phyloP scores from a whole-genome alignment of 2,329 filamentous ascomycete genomes.

The Arthroderma sp. region DNA sequence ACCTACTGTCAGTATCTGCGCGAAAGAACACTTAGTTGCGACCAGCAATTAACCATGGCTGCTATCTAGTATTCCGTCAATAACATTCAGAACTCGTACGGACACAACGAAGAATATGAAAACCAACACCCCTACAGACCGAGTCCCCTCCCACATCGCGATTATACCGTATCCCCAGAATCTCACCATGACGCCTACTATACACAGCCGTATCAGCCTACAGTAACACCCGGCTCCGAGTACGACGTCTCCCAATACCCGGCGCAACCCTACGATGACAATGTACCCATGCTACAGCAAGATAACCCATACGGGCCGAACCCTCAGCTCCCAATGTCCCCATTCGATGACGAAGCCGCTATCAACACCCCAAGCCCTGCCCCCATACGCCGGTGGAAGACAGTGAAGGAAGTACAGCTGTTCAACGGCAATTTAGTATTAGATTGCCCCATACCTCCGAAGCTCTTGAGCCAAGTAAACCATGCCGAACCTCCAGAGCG shows the following conservation, averaged over 20 bases:
- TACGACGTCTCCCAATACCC: slow-evolving; percentile 38
- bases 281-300: slow-evolving; percentile 59
- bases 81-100: slow-evolving; percentile 50
- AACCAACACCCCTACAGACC: slow-evolving; percentile 32
- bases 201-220: slow-evolving; percentile 66
- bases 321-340: slow-evolving; percentile 30
- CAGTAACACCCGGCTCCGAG: slow-evolving; percentile 41
- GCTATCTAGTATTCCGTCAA: slow-evolving; percentile 52
- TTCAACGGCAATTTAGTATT: slow-evolving; percentile 95
- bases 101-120: slow-evolving; percentile 49
- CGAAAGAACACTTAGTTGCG: not conserved
- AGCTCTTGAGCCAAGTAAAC: slow-evolving; percentile 71
- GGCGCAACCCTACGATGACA: slow-evolving; percentile 49
- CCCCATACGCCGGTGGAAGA: slow-evolving; percentile 83
- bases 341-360: slow-evolving; percentile 28
- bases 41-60: not conserved
- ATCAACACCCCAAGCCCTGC: slow-evolving; percentile 38
- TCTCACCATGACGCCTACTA: slow-evolving; percentile 81
- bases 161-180: slow-evolving; percentile 68
- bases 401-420: slow-evolving; percentile 93
- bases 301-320: slow-evolving; percentile 50
- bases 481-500: slow-evolving; percentile 69
- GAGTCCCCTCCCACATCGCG: slow-evolving; percentile 41
- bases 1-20: slow-evolving; percentile 54
- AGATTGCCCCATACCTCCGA: slow-evolving; percentile 87